Evolutionary conservation across 2,329 filamentous ascomycete genomes (phyloP), one percentile per base, ranked within the genome.

Genomic region (Colletotrichum melonis): DNA sequence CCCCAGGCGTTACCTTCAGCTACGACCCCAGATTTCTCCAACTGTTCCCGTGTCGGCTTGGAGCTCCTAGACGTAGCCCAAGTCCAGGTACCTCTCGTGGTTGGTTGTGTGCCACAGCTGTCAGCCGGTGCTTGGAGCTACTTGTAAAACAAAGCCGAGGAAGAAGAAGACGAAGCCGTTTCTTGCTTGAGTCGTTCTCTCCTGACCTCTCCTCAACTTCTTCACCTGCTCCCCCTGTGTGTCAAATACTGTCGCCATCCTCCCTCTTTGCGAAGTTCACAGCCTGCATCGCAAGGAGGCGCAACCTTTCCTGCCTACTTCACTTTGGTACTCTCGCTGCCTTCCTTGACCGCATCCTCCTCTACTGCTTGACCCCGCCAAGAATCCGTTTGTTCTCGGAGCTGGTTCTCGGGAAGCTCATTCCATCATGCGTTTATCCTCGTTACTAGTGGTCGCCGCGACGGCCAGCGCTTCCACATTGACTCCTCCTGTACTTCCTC

Each of bases 401-500:
- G 67, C 56, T 62, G 60, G 46, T 52, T 58, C 60, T 52, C n/a
- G 35, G 62, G 49, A 62, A 56, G 35, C 28, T 56, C n/a, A 38
- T 52, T 46, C 28, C 30, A 11, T 57, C 38, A 82, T 82, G 81
- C 77, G 77, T 42, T 74, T 80, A 64, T 69, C 74, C 56, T 60
- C 79, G 64, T 69, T 82, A n/a, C 75, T 82, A 76, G 77, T 81
- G 70, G 80, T 79, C 75, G 80, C 80, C 72, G 67, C 82, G 57
- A 55, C 56, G 54, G 84, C 82, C 75, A 77, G 83, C 76, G 88
- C 87, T 59, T 90, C 88, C 38, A 87, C 83, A 5, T 82, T 91
- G 57, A 89, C 86, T 2, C 89, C 89, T 7, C 87, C 88, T 3
- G 88, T 90, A 8, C 78, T 91, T 54, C 89, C 89, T 9, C 81